phyloP scores from a whole-genome alignment of 306 rosid genomes.

The Glycine latifolia region DNA sequence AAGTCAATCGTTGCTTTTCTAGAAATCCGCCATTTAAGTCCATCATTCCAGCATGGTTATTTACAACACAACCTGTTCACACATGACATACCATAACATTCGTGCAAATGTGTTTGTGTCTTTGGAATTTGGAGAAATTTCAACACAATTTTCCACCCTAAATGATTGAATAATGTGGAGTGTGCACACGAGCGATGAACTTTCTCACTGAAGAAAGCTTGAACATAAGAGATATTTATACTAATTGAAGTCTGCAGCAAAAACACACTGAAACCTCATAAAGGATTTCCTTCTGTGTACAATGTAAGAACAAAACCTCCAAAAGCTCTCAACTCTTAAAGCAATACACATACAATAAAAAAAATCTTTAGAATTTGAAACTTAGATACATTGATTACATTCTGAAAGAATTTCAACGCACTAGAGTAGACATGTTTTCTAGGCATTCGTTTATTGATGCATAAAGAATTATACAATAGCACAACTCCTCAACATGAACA shows the following conservation, averaged over 20 bases:
- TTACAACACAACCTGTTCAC: conserved; percentile 10
- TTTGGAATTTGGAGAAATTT: conserved; percentile 5
- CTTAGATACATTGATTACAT: neutral
- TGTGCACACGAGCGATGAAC: neutral
- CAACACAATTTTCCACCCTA: neutral
- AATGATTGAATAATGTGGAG: neutral
- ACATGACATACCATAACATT: conserved; percentile 2
- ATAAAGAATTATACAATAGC: neutral
- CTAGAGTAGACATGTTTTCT: neutral
- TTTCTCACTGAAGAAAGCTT: neutral
- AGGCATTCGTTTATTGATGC: neutral
- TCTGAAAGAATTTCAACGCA: neutral
- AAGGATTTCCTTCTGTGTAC: conserved; percentile 9
- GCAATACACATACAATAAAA: neutral
- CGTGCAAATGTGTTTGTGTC: neutral
- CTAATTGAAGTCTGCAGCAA: neutral
- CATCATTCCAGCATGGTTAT: neutral
- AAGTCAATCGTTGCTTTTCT: neutral
- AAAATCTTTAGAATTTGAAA: neutral
- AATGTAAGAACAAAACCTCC: conserved; percentile 26
- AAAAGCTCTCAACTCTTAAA: conserved; percentile 13
- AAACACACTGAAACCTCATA: neutral
- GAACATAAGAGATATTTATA: conserved; percentile 6
- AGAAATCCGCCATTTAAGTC: neutral
- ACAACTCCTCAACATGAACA: neutral